phyloP scores from a whole-genome alignment of 2,329 filamentous ascomycete genomes.

The Proliferodiscus dingleyae region DNA sequence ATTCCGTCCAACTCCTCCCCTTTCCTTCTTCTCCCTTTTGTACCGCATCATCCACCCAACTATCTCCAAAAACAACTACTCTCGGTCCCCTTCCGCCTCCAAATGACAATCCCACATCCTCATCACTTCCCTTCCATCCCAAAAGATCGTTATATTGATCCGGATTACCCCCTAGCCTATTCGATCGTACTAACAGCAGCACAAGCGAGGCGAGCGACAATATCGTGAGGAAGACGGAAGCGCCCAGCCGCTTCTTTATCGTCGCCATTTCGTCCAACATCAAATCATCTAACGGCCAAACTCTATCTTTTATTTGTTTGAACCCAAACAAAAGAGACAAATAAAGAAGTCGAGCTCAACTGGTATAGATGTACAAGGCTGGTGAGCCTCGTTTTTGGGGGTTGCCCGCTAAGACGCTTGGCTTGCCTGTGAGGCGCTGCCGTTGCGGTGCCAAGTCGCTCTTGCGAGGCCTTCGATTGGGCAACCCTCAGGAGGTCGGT shows the following conservation, averaged over 20 bases:
- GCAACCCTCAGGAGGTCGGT: too few relatives aligned
- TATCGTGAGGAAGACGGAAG: slow-evolving; percentile 16
- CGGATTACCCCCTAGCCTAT: too few relatives aligned
- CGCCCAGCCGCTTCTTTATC: slow-evolving; percentile 19
- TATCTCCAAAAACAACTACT: slow-evolving; percentile 31
- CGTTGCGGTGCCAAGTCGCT: too few relatives aligned
- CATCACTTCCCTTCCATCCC: not conserved
- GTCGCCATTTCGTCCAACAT: slow-evolving; percentile 2
- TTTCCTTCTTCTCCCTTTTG: slow-evolving; percentile 13
- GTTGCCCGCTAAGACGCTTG: too few relatives aligned
- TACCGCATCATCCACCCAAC: slow-evolving; percentile 26
- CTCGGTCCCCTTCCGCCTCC: slow-evolving; percentile 10
- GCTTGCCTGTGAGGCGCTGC: too few relatives aligned
- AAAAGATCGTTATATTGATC: too few relatives aligned
- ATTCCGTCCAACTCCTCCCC: slow-evolving; percentile 26
- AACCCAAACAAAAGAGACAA: too few relatives aligned
- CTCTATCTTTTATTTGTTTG: too few relatives aligned
- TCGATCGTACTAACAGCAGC: slow-evolving; percentile 15
- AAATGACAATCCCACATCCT: slow-evolving; percentile 7
- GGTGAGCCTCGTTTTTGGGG: too few relatives aligned
- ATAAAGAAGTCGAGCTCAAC: too few relatives aligned
- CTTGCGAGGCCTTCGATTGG: too few relatives aligned
- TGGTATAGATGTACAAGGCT: too few relatives aligned
- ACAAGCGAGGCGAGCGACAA: slow-evolving; percentile 21
- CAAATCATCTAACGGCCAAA: not conserved